A percentile compares a stretch with the other conserved stretches of the same genome.
These are phyloP conservation scores for Fragilariopsis cylindrus DNA, from an alignment of 108 stramenopile species.

Conservation along the genomic window DNA sequence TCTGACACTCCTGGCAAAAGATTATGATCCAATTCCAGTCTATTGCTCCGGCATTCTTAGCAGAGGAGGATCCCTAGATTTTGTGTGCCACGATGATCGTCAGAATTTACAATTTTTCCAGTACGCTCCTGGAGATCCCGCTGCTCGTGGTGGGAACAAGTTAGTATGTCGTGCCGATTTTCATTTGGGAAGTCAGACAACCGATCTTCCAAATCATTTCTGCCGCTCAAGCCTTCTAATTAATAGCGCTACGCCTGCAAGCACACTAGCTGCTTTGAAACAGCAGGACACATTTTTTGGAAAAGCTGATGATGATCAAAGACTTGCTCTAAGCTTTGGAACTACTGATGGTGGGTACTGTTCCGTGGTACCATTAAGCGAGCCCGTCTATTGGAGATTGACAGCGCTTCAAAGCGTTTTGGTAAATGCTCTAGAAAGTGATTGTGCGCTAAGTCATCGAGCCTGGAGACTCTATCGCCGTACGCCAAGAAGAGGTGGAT, in stretches of 20 bases:
- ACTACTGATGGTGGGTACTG: conserved; percentile 87
- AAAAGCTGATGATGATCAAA: conserved; percentile 77
- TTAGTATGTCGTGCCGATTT: conserved; percentile 90
- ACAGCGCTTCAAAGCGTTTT: conserved; percentile 91
- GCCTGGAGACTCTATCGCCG: conserved; percentile 83
- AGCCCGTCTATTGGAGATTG: conserved; percentile 86
- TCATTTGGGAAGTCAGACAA: conserved; percentile 85
- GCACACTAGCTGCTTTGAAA: conserved; percentile 77
- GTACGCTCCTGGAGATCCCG: conserved; percentile 88
- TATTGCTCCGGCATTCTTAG: conserved; percentile 83
- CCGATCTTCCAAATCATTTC: conserved; percentile 65
- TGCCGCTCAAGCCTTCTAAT: conserved; percentile 76
- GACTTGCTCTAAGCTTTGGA: conserved; percentile 84
- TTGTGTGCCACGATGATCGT: conserved; percentile 89
- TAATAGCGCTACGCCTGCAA: conserved; percentile 70
- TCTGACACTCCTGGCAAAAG: conserved; percentile 84
- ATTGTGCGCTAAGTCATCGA: conserved; percentile 77
- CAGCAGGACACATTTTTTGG: conserved; percentile 84
- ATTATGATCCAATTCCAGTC: conserved; percentile 82
- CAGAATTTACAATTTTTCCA: conserved; percentile 90
- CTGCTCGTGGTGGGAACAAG: conserved; percentile 89
- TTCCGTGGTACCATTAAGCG: conserved; percentile 78
- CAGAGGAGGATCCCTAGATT: conserved; percentile 68
- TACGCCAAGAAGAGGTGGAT: conserved; percentile 75
- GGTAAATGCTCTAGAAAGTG: conserved; percentile 86